Conservation (phyloP, 1,284 basidiomycete species). For the Cystobasidiaceae sp. region DNA sequence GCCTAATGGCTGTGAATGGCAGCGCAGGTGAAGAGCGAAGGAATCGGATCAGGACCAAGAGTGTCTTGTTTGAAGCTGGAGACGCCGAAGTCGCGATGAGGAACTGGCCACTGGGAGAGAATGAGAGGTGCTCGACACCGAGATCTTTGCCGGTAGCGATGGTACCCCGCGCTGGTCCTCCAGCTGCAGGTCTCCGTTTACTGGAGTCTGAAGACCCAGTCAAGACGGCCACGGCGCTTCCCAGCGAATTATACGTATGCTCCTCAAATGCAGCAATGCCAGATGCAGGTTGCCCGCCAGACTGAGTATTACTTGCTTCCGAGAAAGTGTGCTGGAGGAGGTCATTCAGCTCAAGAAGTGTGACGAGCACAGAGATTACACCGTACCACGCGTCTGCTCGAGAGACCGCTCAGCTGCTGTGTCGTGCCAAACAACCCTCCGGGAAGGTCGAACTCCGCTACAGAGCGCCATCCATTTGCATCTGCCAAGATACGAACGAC, state of each 20-base stretch:
- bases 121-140: constrained; percentile 9
- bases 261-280: constrained; percentile 7
- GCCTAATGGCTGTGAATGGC: constrained; percentile 18
- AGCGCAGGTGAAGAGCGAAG: constrained; percentile 11
- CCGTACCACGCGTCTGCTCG: constrained; percentile 7
- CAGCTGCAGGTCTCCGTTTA: neutral
- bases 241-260: neutral
- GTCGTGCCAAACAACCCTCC: constrained; percentile 14
- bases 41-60: constrained; percentile 7
- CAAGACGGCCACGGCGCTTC: neutral
- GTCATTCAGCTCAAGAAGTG: neutral
- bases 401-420: neutral
- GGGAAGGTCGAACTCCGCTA: constrained; percentile 14
- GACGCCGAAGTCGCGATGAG: constrained; percentile 1
- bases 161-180: neutral
- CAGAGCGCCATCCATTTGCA: neutral
- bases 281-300: neutral
- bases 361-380: no score
- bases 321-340: neutral
- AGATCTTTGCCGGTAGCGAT: constrained; percentile 6
- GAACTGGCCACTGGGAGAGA: constrained; percentile 16
- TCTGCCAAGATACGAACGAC: constrained; percentile 15
- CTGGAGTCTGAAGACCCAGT: neutral
- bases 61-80: neutral
- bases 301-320: neutral